Evolutionary conservation across 176 grass and related monocot species (phyloP).

Genomic region (Zea mays): DNA sequence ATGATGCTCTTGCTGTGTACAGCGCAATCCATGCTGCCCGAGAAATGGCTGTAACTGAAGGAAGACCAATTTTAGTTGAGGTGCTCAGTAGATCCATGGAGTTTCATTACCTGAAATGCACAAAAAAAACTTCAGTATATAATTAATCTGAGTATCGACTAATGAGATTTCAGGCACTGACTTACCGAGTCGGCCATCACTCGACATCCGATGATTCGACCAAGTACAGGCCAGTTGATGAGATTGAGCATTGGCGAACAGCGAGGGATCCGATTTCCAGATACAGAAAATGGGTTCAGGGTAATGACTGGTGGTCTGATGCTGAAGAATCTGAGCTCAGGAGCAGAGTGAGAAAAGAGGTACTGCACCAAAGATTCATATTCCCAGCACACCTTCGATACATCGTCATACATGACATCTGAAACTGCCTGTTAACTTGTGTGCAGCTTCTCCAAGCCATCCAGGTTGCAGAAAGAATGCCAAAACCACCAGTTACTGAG

Average conservation of each 20-base stretch:
- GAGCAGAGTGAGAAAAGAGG: constrained; percentile 72
- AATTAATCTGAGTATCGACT: constrained; percentile 7
- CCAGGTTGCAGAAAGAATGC: constrained; percentile 79
- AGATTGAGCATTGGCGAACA: constrained; percentile 94
- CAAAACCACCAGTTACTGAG: constrained; percentile 62
- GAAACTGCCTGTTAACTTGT: constrained; percentile 15
- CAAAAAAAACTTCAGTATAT: not conserved
- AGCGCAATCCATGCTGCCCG: constrained; percentile 82
- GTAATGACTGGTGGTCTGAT: constrained; percentile 89
- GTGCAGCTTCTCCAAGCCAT: constrained; percentile 79
- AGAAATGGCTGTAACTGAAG: constrained; percentile 81
- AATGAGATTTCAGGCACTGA: constrained; percentile 66
- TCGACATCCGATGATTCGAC: constrained; percentile 98
- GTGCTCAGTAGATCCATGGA: constrained; percentile 34
- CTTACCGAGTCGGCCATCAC: constrained; percentile 94
- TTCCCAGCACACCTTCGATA: not conserved
- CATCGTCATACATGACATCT: constrained; percentile 14
- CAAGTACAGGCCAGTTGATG: constrained; percentile 80
- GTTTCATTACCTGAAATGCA: not conserved
- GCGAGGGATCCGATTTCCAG: constrained; percentile 81
- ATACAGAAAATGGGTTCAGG: constrained; percentile 94
- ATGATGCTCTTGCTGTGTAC: constrained; percentile 91
- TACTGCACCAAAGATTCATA: constrained; percentile 34
- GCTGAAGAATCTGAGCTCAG: constrained; percentile 75
- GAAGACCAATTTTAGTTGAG: constrained; percentile 89